phyloP scores from a whole-genome alignment of 148 eudicot genomes.

The Hydrangea macrophylla region DNA sequence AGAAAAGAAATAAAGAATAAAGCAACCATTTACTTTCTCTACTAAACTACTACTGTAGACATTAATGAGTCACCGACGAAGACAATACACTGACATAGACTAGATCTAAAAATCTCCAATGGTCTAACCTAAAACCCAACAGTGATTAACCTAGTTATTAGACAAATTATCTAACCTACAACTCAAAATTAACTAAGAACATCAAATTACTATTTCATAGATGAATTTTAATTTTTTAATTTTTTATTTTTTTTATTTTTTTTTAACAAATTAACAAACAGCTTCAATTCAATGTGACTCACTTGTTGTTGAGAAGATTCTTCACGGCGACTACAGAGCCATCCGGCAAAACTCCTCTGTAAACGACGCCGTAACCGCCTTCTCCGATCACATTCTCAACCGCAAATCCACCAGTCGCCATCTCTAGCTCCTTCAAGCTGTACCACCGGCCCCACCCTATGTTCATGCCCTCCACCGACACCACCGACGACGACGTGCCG shows the following conservation, averaged over 20 bases:
- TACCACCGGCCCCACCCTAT: constrained; percentile 95
- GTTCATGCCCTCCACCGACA: constrained; percentile 39
- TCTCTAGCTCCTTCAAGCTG: constrained; percentile 67
- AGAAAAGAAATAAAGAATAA: constrained; percentile 28
- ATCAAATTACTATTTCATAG: background rate
- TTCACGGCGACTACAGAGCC: constrained; percentile 86
- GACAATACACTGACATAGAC: constrained; percentile 15
- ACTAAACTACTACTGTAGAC: background rate
- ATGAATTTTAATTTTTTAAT: too few species aligned
- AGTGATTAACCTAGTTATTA: too few species aligned
- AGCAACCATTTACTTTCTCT: constrained; percentile 25
- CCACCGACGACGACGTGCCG: constrained; percentile 41
- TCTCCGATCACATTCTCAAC: constrained; percentile 77
- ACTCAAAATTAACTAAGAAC: too few species aligned
- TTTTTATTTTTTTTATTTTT: too few species aligned
- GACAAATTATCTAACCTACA: background rate
- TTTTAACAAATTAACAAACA: too few species aligned
- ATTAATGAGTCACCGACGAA: constrained; percentile 13
- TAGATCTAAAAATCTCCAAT: constrained; percentile 28
- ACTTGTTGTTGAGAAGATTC: constrained; percentile 80
- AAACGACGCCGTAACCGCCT: constrained; percentile 91
- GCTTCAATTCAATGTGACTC: constrained; percentile 18
- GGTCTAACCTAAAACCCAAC: too few species aligned
- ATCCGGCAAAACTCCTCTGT: constrained; percentile 71
- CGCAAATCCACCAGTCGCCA: constrained; percentile 64